Percentiles rank a stretch among this genome's conserved stretches.
Evolutionary conservation across 495 filamentous ascomycete genomes (phyloP).

Genomic region (Trichoderma asperelloides): DNA sequence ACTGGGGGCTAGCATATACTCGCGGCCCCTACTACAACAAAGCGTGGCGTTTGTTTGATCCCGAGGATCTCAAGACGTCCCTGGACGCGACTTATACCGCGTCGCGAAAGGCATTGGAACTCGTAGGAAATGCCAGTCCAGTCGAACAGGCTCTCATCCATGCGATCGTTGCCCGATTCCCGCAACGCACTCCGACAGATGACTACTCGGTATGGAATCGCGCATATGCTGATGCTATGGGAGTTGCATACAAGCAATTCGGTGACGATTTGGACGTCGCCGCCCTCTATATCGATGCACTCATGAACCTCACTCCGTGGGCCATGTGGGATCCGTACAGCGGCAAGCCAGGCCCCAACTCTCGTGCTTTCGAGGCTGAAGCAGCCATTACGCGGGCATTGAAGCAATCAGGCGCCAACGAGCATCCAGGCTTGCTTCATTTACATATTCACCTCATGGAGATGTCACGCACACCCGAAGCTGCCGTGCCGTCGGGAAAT

Average conservation of each 20-base stretch:
- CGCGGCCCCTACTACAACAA: conserved; percentile 68
- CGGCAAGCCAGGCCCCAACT: conserved; percentile 43
- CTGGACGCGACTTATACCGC: conserved; percentile 24
- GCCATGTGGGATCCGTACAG: conserved; percentile 52
- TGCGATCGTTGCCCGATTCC: conserved; percentile 49
- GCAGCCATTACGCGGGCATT: conserved; percentile 44
- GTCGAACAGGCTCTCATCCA: conserved; percentile 50
- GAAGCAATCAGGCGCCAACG: conserved; percentile 21
- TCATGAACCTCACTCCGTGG: conserved; percentile 66
- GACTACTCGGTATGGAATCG: conserved; percentile 42
- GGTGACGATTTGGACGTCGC: conserved; percentile 51
- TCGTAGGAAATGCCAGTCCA: conserved; percentile 15
- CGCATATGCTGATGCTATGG: conserved; percentile 54
- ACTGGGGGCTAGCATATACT: conserved; percentile 58
- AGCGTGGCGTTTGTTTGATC: conserved; percentile 58
- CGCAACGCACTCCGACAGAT: conserved; percentile 28
- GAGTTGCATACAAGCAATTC: conserved; percentile 42
- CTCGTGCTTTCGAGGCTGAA: conserved; percentile 51
- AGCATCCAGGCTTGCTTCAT: conserved; percentile 59
- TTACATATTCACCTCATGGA: conserved; percentile 68
- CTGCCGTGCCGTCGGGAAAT: conserved; percentile 46
- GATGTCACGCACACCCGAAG: conserved; percentile 56
- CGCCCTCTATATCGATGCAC: conserved; percentile 51
- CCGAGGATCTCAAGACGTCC: conserved; percentile 41
- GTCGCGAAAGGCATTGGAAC: conserved; percentile 17